A percentile compares a stretch with the other conserved stretches of the same genome.
These are phyloP conservation scores for Cyberlindnera bimundalis DNA, from an alignment of 805 yeast species.

Conservation along the genomic window DNA sequence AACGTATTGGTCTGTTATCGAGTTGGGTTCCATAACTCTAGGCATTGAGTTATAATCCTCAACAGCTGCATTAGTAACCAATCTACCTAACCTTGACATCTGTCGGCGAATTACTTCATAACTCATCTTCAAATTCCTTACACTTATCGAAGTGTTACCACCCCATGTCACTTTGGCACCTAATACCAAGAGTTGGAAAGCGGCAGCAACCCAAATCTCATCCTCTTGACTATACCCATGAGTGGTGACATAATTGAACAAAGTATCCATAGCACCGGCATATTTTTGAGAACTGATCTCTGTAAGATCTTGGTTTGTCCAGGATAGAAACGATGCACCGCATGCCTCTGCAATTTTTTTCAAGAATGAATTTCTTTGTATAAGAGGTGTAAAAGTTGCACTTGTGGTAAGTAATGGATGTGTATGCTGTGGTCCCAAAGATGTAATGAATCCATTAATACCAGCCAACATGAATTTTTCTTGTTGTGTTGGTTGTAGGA, in stretches of 20 bases:
- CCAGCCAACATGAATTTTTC: constrained; percentile 28
- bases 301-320: constrained; percentile 29
- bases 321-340: constrained; percentile 38
- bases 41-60: background rate
- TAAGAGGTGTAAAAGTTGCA: constrained; percentile 38
- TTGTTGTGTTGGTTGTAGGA: constrained; percentile 2
- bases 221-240: constrained; percentile 6
- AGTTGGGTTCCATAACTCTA: background rate
- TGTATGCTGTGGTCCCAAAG: constrained; percentile 40
- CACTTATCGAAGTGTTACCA: constrained; percentile 12
- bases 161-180: constrained; percentile 34
- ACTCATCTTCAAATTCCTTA: constrained; percentile 33
- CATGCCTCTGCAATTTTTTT: constrained; percentile 37
- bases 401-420: constrained; percentile 39
- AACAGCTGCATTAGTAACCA: background rate
- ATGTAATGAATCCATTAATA: constrained; percentile 37
- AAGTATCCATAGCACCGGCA: constrained; percentile 24
- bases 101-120: constrained; percentile 33
- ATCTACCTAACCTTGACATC: constrained; percentile 15
- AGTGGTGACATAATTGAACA: constrained; percentile 7
- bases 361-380: constrained; percentile 28
- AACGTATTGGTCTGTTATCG: constrained; percentile 1
- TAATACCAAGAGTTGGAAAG: constrained; percentile 37
- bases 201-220: constrained; percentile 40
- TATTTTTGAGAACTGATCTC: constrained; percentile 25